A percentile compares a stretch with the other conserved stretches of the same genome.
Conservation (phyloP, 1,284 basidiomycete genomes). For the Meira nashicola region DNA sequence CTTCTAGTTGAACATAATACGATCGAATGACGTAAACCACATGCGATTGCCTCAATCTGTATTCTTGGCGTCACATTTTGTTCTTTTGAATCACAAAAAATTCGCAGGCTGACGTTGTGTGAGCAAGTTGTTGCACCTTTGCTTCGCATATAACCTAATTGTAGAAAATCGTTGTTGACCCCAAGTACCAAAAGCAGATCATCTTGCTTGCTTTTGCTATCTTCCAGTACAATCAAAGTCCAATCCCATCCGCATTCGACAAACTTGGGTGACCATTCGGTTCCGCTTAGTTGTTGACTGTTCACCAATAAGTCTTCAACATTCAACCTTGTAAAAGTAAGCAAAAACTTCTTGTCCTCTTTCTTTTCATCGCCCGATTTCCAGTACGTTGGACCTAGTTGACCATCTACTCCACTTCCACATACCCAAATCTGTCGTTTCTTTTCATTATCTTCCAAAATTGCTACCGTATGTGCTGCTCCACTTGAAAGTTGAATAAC, state of each 20-base stretch:
- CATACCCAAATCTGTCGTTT: not conserved
- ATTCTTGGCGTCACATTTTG: not conserved
- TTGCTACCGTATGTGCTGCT: not conserved
- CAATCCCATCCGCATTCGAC: conserved; percentile 6
- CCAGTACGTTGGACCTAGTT: not conserved
- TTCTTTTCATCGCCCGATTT: not conserved
- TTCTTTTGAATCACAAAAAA: not conserved
- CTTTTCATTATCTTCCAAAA: not conserved
- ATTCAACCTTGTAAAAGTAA: not conserved
- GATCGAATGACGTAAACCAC: conserved; percentile 1
- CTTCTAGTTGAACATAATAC: not conserved
- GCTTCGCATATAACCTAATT: conserved; percentile 1
- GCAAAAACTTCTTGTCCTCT: not conserved
- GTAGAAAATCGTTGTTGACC: conserved; percentile 11
- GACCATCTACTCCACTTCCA: not conserved
- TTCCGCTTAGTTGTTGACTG: not conserved
- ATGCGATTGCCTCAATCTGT: not conserved
- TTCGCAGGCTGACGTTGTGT: not conserved
- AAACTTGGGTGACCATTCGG: not conserved
- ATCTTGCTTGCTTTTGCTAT: not conserved
- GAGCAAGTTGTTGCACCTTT: not conserved
- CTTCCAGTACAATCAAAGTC: conserved; percentile 1
- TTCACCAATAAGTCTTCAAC: not conserved
- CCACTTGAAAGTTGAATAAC: conserved; percentile 3
- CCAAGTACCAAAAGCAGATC: conserved; percentile 9